Evolutionary conservation across 495 filamentous ascomycete genomes (phyloP).

Genomic region (Aspergillus asperescens): DNA sequence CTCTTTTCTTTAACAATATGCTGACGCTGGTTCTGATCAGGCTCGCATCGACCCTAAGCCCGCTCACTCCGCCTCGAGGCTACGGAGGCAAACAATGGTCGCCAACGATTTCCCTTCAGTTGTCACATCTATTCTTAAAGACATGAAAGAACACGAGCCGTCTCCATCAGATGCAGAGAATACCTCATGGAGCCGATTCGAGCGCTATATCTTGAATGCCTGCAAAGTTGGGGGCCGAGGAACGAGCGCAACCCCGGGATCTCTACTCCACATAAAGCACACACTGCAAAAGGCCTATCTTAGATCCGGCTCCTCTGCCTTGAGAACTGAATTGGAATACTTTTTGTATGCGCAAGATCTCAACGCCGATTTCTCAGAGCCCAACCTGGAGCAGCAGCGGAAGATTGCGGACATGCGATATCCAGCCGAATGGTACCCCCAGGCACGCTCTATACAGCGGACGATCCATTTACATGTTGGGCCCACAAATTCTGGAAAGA

Average conservation of each 20-base stretch:
- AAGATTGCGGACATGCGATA: slow-evolving; percentile 72
- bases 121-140: slow-evolving; percentile 25
- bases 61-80: background rate
- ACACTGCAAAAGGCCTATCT: slow-evolving; percentile 54
- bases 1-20: background rate
- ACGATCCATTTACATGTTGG: slow-evolving; percentile 92
- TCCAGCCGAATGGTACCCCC: slow-evolving; percentile 88
- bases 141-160: slow-evolving; percentile 20
- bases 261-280: slow-evolving; percentile 24
- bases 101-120: slow-evolving; percentile 26
- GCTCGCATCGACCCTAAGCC: background rate
- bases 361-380: slow-evolving; percentile 38
- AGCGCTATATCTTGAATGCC: slow-evolving; percentile 34
- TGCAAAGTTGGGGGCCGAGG: slow-evolving; percentile 23
- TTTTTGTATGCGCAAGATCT: slow-evolving; percentile 50
- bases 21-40: background rate
- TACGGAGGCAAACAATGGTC: background rate
- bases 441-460: slow-evolving; percentile 68
- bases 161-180: background rate
- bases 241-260: slow-evolving; percentile 7
- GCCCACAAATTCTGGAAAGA: slow-evolving; percentile 98
- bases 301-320: slow-evolving; percentile 37
- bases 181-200: slow-evolving; percentile 30
- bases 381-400: slow-evolving; percentile 53
- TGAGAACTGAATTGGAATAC: slow-evolving; percentile 56